Conservation (phyloP, 768 basidiomycete genomes). For the Fibroporia radiculosa region DNA sequence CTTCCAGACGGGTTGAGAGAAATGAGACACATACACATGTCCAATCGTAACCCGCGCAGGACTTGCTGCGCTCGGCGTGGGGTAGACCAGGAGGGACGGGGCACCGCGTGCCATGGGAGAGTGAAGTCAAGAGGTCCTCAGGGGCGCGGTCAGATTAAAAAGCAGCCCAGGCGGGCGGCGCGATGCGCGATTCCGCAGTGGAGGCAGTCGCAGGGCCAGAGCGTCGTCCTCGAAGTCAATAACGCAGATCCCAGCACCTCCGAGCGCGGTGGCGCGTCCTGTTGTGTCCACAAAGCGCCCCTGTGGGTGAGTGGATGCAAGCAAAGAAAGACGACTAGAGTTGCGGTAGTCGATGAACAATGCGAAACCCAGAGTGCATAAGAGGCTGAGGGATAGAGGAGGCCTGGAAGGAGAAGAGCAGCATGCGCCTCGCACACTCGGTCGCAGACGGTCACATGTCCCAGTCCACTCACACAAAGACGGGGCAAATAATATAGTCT, state of each 20-base stretch:
- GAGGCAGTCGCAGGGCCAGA: too few species aligned
- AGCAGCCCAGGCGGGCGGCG: background rate
- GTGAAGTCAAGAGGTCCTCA: too few species aligned
- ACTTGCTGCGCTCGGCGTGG: conserved; percentile 15
- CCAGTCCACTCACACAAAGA: background rate
- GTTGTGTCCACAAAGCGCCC: too few species aligned
- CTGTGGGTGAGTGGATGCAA: too few species aligned
- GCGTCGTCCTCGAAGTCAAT: too few species aligned
- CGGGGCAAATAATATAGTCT: conserved; percentile 1
- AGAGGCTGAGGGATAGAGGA: background rate
- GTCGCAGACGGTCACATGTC: background rate
- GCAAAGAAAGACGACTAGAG: too few species aligned
- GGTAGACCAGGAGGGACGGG: conserved; percentile 16
- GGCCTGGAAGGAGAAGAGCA: too few species aligned
- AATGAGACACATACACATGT: conserved; percentile 42
- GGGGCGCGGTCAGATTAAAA: too few species aligned
- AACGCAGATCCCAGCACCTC: too few species aligned
- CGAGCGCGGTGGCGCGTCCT: too few species aligned
- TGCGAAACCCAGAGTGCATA: background rate
- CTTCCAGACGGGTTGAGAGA: background rate
- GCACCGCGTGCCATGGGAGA: conserved; percentile 21
- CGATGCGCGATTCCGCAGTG: background rate
- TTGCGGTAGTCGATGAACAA: too few species aligned
- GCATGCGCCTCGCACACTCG: too few species aligned
- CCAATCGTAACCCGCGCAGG: conserved; percentile 40